Percentiles rank a stretch among this genome's conserved stretches.
These are phyloP conservation scores for Amyloporia xantha DNA, from an alignment of 768 basidiomycete genomes.

Conservation along the genomic window DNA sequence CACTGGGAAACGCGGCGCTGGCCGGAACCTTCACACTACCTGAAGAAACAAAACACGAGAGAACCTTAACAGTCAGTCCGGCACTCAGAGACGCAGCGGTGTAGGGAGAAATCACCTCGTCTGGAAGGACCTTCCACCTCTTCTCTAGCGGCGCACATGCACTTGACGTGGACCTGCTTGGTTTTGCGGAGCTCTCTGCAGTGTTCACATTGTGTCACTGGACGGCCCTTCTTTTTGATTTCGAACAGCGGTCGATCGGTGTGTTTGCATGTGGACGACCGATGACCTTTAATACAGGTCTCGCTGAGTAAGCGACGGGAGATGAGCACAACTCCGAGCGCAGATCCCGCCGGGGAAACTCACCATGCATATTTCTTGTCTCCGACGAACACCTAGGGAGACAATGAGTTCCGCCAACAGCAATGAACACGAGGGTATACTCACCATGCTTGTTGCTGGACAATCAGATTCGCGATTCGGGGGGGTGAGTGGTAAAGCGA, in stretches of 20 bases:
- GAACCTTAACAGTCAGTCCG: neutral
- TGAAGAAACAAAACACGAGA: neutral
- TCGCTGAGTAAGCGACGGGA: neutral
- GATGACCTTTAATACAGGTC: slow-evolving; percentile 93
- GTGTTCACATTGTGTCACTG: slow-evolving; percentile 45
- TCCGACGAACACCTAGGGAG: slow-evolving; percentile 56
- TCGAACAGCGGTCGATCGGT: slow-evolving; percentile 46
- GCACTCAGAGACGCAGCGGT: neutral
- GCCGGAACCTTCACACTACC: slow-evolving; percentile 49
- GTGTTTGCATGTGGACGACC: slow-evolving; percentile 85
- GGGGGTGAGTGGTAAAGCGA: neutral
- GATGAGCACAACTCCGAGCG: neutral
- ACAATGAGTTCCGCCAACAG: neutral
- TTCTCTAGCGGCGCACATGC: slow-evolving; percentile 32
- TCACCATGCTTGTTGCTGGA: neutral
- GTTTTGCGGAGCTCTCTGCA: slow-evolving; percentile 33
- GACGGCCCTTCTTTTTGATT: slow-evolving; percentile 64
- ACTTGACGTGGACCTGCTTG: slow-evolving; percentile 32
- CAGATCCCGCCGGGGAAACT: neutral
- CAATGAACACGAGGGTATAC: neutral
- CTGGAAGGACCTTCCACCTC: no score
- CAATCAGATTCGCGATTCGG: neutral
- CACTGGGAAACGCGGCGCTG: slow-evolving; percentile 75
- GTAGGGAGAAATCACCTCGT: slow-evolving; percentile 23
- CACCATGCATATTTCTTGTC: slow-evolving; percentile 81